Percentiles rank a stretch among this genome's conserved stretches.
Conservation (phyloP, 345 rosid species). For the Bretschneidera sinensis region DNA sequence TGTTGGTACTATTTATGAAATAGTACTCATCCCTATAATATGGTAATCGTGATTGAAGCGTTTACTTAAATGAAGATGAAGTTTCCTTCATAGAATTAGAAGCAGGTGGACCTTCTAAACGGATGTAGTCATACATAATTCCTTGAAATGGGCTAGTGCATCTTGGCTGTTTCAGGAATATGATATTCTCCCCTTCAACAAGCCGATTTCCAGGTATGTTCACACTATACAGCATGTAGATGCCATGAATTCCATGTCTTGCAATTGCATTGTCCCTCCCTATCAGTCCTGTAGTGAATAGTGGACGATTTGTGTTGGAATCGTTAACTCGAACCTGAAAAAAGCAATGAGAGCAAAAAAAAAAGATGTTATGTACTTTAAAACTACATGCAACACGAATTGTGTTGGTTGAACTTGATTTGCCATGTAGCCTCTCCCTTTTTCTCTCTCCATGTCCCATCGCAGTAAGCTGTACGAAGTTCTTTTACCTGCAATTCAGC, state of each 20-base stretch:
- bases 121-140: conserved; percentile 83
- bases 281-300: conserved; percentile 73
- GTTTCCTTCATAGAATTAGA: not conserved
- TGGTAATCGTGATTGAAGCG: not conserved
- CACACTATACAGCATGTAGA: conserved; percentile 56
- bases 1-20: not conserved
- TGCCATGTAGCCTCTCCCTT: not conserved
- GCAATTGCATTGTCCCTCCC: conserved; percentile 94
- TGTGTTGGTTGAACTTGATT: too few relatives aligned
- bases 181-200: conserved; percentile 62
- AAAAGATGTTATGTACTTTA: not conserved
- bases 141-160: conserved; percentile 63
- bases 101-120: conserved; percentile 65
- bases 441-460: not conserved
- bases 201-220: conserved; percentile 51
- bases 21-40: too few relatives aligned
- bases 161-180: conserved; percentile 73
- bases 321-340: conserved; percentile 71
- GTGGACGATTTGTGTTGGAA: conserved; percentile 46
- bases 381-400: too few relatives aligned
- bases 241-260: conserved; percentile 85
- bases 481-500: conserved; percentile 76
- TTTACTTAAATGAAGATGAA: not conserved
- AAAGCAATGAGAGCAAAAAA: not conserved
- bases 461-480: not conserved